A percentile compares a stretch with the other conserved stretches of the same genome.
Evolutionary conservation across 2,329 filamentous ascomycete genomes (phyloP).

Genomic region (Trichoderma atrobrunneum): DNA sequence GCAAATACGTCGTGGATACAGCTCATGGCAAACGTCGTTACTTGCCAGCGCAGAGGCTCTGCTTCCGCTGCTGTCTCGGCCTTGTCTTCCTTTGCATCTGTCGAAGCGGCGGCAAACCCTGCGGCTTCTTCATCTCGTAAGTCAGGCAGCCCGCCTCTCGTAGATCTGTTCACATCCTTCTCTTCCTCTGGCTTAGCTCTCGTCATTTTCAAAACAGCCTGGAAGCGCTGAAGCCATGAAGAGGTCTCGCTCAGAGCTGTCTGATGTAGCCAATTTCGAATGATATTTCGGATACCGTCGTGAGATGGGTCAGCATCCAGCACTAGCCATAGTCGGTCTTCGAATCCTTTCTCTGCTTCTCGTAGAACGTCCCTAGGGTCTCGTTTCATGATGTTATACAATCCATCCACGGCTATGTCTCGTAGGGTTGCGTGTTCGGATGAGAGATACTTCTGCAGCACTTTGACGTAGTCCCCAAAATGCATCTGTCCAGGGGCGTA

Average conservation of each 20-base stretch:
- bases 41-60: slow-evolving; percentile 92
- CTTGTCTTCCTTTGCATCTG: slow-evolving; percentile 58
- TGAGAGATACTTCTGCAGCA: slow-evolving; percentile 73
- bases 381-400: slow-evolving; percentile 94
- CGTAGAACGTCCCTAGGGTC: slow-evolving; percentile 79
- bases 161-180: slow-evolving; percentile 43
- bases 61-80: slow-evolving; percentile 59
- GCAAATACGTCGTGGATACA: slow-evolving; percentile 80
- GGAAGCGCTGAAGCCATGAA: slow-evolving; percentile 85
- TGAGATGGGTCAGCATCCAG: slow-evolving; percentile 76
- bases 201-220: slow-evolving; percentile 85
- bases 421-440: slow-evolving; percentile 67
- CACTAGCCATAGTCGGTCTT: slow-evolving; percentile 88
- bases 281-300: slow-evolving; percentile 77
- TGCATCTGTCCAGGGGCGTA: slow-evolving; percentile 88
- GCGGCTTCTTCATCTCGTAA: slow-evolving; percentile 95
- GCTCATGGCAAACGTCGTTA: slow-evolving; percentile 88
- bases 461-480: slow-evolving; percentile 77
- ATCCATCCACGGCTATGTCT: slow-evolving; percentile 78
- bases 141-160: slow-evolving; percentile 61
- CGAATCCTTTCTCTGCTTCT: slow-evolving; percentile 73
- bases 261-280: slow-evolving; percentile 91
- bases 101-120: slow-evolving; percentile 79
- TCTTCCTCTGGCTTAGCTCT: slow-evolving; percentile 62
- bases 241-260: slow-evolving; percentile 77